Conservation (phyloP, 176 grass and related monocot genomes). For the Hsuehochloa calcarea region DNA sequence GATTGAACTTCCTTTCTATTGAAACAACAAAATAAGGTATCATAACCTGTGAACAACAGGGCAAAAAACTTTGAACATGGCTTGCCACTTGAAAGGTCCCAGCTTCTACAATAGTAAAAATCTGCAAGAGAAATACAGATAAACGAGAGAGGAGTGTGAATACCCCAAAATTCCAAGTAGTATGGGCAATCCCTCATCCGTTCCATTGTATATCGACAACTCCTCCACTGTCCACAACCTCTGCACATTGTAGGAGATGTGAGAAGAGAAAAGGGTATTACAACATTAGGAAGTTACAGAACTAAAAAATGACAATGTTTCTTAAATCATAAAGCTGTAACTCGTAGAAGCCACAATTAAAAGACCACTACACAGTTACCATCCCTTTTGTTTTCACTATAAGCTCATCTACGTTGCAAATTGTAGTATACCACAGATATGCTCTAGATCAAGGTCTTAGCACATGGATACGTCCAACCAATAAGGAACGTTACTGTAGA, state of each 20-base stretch:
- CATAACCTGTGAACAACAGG: background rate
- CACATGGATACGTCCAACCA: background rate
- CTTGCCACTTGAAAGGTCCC: background rate
- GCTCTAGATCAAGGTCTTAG: background rate
- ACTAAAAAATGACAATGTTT: background rate
- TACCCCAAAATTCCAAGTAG: slow-evolving; percentile 85
- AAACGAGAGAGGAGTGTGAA: background rate
- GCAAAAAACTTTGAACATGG: background rate
- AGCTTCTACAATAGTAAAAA: slow-evolving; percentile 12
- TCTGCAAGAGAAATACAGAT: background rate
- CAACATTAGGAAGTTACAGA: background rate
- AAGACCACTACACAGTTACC: background rate
- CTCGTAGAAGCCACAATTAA: background rate
- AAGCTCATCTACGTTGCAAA: background rate
- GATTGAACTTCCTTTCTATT: background rate
- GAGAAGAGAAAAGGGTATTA: background rate
- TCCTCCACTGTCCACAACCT: slow-evolving; percentile 68
- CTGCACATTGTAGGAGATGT: slow-evolving; percentile 42
- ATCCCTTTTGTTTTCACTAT: background rate
- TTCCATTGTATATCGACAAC: slow-evolving; percentile 78
- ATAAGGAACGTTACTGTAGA: background rate
- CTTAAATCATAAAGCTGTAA: background rate
- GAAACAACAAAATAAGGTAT: background rate
- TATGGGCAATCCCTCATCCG: slow-evolving; percentile 64
- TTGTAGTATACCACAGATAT: background rate